Evolutionary conservation across 768 basidiomycete genomes (phyloP).

Genomic region (Boletellus ananiceps): DNA sequence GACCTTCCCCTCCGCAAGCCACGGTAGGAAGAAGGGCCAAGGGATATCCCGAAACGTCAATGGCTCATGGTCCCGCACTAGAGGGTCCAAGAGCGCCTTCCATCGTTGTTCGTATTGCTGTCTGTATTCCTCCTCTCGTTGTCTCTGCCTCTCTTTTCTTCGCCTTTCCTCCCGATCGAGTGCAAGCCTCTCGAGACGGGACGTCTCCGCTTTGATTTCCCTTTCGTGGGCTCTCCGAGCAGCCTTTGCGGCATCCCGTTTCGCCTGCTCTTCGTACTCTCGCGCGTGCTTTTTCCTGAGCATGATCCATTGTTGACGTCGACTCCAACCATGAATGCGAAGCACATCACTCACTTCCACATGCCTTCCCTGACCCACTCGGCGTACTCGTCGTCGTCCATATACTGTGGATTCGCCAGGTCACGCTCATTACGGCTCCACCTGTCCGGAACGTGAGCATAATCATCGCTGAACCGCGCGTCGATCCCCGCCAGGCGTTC

Average conservation of each 20-base stretch:
- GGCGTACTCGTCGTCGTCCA: conserved; percentile 86
- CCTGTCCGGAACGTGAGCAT: conserved; percentile 66
- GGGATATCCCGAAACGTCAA: conserved; percentile 61
- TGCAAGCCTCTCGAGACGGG: conserved; percentile 44
- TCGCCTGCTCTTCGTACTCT: conserved; percentile 60
- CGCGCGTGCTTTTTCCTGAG: conserved; percentile 62
- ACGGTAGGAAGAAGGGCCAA: conserved; percentile 55
- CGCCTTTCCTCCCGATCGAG: conserved; percentile 49
- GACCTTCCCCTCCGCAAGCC: conserved; percentile 17
- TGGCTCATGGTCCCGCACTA: conserved; percentile 17
- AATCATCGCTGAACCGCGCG: conserved; percentile 62
- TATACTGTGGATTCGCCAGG: conserved; percentile 38
- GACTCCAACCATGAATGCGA: neutral
- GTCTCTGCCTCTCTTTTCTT: conserved; percentile 45
- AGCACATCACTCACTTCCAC: conserved; percentile 56
- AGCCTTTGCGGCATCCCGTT: conserved; percentile 48
- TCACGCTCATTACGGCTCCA: conserved; percentile 50
- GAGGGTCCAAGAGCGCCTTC: conserved; percentile 43
- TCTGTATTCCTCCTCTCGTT: conserved; percentile 42
- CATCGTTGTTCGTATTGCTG: conserved; percentile 55
- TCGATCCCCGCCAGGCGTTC: conserved; percentile 61
- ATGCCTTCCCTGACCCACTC: conserved; percentile 85
- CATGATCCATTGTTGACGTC: conserved; percentile 1
- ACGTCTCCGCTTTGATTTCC: conserved; percentile 49
- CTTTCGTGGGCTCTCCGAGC: conserved; percentile 53